Evolutionary conservation across 352 stramenopile species (phyloP), one percentile per base, ranked within the genome.

Genomic region (Pythium scleroteichum): DNA sequence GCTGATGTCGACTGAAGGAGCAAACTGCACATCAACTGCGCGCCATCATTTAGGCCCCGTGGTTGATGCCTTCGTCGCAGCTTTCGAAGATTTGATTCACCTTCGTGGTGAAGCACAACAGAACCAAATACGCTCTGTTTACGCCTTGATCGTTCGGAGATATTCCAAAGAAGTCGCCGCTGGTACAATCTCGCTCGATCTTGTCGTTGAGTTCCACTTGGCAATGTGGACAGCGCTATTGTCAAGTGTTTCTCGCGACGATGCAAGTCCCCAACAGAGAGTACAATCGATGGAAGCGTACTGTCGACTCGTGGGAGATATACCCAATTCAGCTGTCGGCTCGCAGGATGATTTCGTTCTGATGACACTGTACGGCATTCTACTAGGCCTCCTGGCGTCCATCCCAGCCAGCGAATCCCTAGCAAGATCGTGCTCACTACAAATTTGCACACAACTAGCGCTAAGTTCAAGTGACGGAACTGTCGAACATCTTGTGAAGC

Each of bases 201-300:
- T 19, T 3, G 16, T 40, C 3, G 24, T 61, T 6, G 44, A 62
- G 14, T 19, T 44, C 6, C 53, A 61, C 35, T 19, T 57, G 22
- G 19, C 2, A 13, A 50, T 67, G 3, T 67, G 59, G 59, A 44
- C 60, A 20, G 33, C 49, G 1, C 24, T 67, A 4, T 35, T 61
- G 4, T 67, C 59, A 14, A 56, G 47, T 17, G 59, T 57, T 12
- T 55, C 32, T 9, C 23, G 6, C 3, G 46, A 20, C 16, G 57
- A 45, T 13, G 59, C 51, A 0, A 41, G 51, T 16, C 59, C 59
- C 1, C 40, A 61, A 17, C 51, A 60, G 4, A 41, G 59, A 3
- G 32, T 62, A 33, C 26, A 56, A 1, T 26, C 41, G 2, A 61
- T 67, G 59, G 50, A 55, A 20, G 35, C 59, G 24, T 67, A 61